phyloP scores from a whole-genome alignment of 2,329 filamentous ascomycete genomes.

The Penicillium sp. region DNA sequence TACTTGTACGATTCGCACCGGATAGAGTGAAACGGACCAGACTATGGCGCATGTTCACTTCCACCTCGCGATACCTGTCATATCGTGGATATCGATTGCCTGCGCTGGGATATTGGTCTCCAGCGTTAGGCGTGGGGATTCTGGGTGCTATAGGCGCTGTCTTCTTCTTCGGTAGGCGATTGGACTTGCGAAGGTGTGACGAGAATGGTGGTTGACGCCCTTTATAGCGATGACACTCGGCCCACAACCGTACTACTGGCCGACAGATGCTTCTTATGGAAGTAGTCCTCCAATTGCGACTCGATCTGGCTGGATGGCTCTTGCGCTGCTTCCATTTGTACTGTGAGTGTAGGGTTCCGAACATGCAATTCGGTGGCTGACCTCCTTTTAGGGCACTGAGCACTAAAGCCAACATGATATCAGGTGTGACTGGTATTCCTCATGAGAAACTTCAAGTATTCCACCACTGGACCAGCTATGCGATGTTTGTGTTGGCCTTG shows the following conservation, averaged over 20 bases:
- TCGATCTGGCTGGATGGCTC: slow-evolving; percentile 52
- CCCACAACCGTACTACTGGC: slow-evolving; percentile 58
- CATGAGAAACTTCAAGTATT: slow-evolving; percentile 57
- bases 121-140: slow-evolving; percentile 46
- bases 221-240: slow-evolving; percentile 47
- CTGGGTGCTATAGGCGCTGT: slow-evolving; percentile 42
- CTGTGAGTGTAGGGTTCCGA: slow-evolving; percentile 32
- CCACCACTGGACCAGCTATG: slow-evolving; percentile 55
- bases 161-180: slow-evolving; percentile 46
- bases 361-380: slow-evolving; percentile 1
- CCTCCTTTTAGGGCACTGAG: slow-evolving; percentile 41
- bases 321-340: slow-evolving; percentile 54
- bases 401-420: slow-evolving; percentile 58
- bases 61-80: slow-evolving; percentile 41
- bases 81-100: slow-evolving; percentile 42
- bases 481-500: slow-evolving; percentile 56
- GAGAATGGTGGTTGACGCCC: neutral
- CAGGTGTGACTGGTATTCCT: slow-evolving; percentile 53
- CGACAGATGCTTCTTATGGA: slow-evolving; percentile 47
- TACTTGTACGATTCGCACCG: slow-evolving; percentile 34
- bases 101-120: slow-evolving; percentile 42
- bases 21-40: slow-evolving; percentile 23
- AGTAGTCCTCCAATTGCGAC: slow-evolving; percentile 55
- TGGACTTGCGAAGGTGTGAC: slow-evolving; percentile 4
- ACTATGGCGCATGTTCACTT: slow-evolving; percentile 35